phyloP scores from a whole-genome alignment of 805 yeast genomes.

The Suhomyces sp. region DNA sequence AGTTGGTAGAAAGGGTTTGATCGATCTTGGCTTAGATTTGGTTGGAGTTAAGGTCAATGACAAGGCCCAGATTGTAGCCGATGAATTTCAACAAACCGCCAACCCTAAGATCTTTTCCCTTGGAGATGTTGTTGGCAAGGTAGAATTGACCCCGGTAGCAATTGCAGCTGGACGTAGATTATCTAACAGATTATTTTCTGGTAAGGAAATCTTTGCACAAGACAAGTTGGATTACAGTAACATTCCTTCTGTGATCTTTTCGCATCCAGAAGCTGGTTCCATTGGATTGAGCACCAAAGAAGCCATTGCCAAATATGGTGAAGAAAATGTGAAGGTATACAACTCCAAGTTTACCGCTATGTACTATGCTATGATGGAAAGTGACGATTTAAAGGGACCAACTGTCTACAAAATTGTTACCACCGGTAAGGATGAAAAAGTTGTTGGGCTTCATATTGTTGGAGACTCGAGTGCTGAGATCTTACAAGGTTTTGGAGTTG shows the following conservation, averaged over 20 bases:
- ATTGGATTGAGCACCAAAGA: slow-evolving; percentile 81
- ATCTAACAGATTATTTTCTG: slow-evolving; percentile 83
- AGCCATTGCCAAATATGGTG: slow-evolving; percentile 78
- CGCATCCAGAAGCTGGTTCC: slow-evolving; percentile 97
- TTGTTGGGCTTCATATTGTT: slow-evolving; percentile 90
- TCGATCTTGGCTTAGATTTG: slow-evolving; percentile 73
- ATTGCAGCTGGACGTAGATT: slow-evolving; percentile 97
- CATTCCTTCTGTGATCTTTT: slow-evolving; percentile 94
- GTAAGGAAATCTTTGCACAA: slow-evolving; percentile 64
- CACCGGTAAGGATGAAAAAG: slow-evolving; percentile 82
- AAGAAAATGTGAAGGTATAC: slow-evolving; percentile 77
- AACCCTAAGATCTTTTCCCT: slow-evolving; percentile 73
- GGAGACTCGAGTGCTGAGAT: slow-evolving; percentile 93
- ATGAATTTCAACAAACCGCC: slow-evolving; percentile 84
- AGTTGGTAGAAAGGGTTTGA: slow-evolving; percentile 79
- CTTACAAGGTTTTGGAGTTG: slow-evolving; percentile 97
- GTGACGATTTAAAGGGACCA: slow-evolving; percentile 71
- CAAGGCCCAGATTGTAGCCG: slow-evolving; percentile 67
- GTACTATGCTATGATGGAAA: slow-evolving; percentile 82
- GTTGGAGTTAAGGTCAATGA: slow-evolving; percentile 67
- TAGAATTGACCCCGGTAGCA: slow-evolving; percentile 96
- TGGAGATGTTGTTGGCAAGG: slow-evolving; percentile 92
- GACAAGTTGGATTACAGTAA: slow-evolving; percentile 84
- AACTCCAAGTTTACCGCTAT: slow-evolving; percentile 81
- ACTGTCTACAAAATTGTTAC: slow-evolving; percentile 82